phyloP scores from a whole-genome alignment of 2,329 filamentous ascomycete species.

The Chaetothyriales sp. region DNA sequence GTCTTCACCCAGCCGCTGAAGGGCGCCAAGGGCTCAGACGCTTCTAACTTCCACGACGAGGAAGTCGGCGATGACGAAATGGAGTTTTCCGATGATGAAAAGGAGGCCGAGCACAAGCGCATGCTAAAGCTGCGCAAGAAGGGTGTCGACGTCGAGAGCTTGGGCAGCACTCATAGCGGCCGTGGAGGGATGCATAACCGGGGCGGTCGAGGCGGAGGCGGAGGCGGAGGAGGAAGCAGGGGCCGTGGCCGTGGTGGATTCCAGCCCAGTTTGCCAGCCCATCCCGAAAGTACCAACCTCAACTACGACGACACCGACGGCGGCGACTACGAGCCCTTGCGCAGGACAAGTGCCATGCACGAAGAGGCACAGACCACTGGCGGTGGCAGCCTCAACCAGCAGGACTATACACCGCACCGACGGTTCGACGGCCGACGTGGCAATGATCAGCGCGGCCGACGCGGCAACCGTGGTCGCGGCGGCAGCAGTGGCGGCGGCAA shows the following conservation, averaged over 20 bases:
- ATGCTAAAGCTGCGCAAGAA: slow-evolving; percentile 52
- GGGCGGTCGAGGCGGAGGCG: slow-evolving; percentile 5
- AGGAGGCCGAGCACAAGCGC: slow-evolving; percentile 68
- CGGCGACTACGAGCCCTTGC: slow-evolving; percentile 5
- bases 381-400: too few species aligned
- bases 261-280: background rate
- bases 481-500: slow-evolving; percentile 1
- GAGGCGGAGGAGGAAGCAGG: slow-evolving; percentile 4
- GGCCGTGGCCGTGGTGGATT: slow-evolving; percentile 2
- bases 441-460: slow-evolving; percentile 3
- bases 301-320: slow-evolving; percentile 3
- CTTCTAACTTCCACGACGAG: slow-evolving; percentile 88
- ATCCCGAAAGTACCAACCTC: background rate
- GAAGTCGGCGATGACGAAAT: slow-evolving; percentile 73
- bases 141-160: slow-evolving; percentile 35
- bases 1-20: slow-evolving; percentile 77
- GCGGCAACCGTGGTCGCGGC: slow-evolving; percentile 1
- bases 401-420: background rate
- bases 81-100: slow-evolving; percentile 94
- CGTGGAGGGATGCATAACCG: slow-evolving; percentile 19
- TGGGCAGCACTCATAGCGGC: slow-evolving; percentile 18
- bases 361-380: too few species aligned
- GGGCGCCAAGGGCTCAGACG: slow-evolving; percentile 73
- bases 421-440: slow-evolving; percentile 3
- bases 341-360: background rate